Conservation (phyloP, 148 eudicot genomes). For the Camellia sinensis region DNA sequence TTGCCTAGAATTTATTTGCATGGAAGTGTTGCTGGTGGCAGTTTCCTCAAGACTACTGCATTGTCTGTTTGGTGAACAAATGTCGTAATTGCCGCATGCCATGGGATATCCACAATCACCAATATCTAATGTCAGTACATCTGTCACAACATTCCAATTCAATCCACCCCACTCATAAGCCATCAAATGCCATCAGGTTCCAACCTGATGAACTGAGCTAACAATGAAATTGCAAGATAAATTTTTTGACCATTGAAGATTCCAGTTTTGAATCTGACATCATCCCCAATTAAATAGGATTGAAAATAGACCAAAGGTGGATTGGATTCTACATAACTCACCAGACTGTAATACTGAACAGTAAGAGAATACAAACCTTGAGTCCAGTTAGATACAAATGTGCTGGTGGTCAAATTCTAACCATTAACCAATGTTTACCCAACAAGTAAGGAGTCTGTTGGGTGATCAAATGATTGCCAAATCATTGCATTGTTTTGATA, state of each 20-base stretch:
- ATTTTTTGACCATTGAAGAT: slow-evolving; percentile 8
- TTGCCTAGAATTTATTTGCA: slow-evolving; percentile 12
- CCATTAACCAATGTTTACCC: slow-evolving; percentile 29
- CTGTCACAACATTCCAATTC: slow-evolving; percentile 20
- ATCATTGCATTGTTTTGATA: slow-evolving; percentile 1
- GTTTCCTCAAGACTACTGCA: slow-evolving; percentile 30
- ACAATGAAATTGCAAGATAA: slow-evolving; percentile 9
- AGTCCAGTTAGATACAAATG: slow-evolving; percentile 21
- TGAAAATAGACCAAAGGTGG: slow-evolving; percentile 6
- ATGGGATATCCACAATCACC: slow-evolving; percentile 30
- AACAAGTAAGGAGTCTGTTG: slow-evolving; percentile 19
- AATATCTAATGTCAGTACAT: slow-evolving; percentile 15
- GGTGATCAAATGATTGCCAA: slow-evolving; percentile 17
- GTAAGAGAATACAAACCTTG: slow-evolving; percentile 8
- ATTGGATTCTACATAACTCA: neutral
- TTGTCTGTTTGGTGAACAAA: slow-evolving; percentile 34
- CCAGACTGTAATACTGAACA: neutral
- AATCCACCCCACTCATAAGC: slow-evolving; percentile 21
- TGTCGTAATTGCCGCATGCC: neutral
- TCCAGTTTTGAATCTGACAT: slow-evolving; percentile 19
- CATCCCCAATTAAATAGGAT: neutral
- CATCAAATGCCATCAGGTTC: slow-evolving; percentile 31
- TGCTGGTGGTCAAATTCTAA: slow-evolving; percentile 26
- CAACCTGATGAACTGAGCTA: slow-evolving; percentile 29
- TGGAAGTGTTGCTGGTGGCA: slow-evolving; percentile 8